Evolutionary conservation across 2,329 filamentous ascomycete genomes (phyloP), one percentile per base, ranked within the genome.

Genomic region (Trichoderma koningii): DNA sequence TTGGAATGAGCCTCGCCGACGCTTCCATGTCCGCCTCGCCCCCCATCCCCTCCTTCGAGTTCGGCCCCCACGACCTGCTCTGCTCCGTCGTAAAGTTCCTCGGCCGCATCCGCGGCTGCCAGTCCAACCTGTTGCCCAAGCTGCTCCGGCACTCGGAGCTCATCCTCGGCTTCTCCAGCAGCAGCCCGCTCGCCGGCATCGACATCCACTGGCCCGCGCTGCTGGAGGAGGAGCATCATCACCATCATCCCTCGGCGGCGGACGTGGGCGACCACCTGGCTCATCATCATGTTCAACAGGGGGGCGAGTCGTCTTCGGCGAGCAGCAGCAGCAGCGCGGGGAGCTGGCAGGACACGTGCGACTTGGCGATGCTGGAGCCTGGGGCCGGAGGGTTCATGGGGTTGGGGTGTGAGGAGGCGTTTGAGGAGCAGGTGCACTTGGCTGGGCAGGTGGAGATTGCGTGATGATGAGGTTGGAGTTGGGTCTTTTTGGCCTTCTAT

Each of bases 1-100:
- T 76, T 17, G 74, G 74, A 2, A 64, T 72, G 12, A 73, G 73
- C 30, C 67, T 76, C 0, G 71, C 71, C 1, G 74, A 76, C n/a
- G 70, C 70, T 1, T 63, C 69, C 3, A 47, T 73, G 1, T 66
- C 71, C 0, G 61, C 67, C 5, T 69, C 67, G 57, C 61, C 68
- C 17, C 60, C 21, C 3, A 23, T 28, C n/a, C 68, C 70, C 1
- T 66, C 72, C 0, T 69, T 73, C 15, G 71, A 73, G 3, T 68
- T 73, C 5, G 72, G 73, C 4, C 72, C 74, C 3, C 68, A 69
- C 9, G 72, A 76, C 38, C 44, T 76, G 0, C 69, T 76, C 3
- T 69, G 66, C 7, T 70, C 73, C 1, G 70, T 76, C 1, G 66
- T 75, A 1, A 66, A 69, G 14, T 69, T 72, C 4, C 53, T 76